Evolutionary conservation across 306 rosid genomes (phyloP).

Genomic region (Corylus heterophylla): DNA sequence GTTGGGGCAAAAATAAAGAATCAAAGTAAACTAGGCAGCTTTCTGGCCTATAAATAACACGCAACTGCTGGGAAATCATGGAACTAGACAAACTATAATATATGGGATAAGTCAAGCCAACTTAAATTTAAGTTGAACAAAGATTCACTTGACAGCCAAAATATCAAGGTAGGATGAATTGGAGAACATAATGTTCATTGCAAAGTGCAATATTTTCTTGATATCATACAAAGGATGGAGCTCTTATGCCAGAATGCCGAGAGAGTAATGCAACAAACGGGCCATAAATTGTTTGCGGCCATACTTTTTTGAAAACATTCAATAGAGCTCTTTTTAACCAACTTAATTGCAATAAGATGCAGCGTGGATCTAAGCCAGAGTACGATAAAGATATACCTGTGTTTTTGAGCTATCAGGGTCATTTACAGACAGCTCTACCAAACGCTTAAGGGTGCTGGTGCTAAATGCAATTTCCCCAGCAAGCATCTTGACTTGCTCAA

Average conservation of each 20-base stretch:
- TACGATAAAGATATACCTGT: constrained; percentile 54
- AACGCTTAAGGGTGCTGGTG: constrained; percentile 96
- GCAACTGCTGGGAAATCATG: background rate
- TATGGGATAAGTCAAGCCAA: background rate
- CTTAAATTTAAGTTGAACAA: background rate
- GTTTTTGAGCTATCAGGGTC: constrained; percentile 76
- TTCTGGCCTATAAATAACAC: background rate
- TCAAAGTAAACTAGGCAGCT: background rate
- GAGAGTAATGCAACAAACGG: background rate
- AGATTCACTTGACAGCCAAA: background rate
- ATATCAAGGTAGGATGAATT: background rate
- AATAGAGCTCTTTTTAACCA: constrained; percentile 8
- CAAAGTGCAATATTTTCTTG: background rate
- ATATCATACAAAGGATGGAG: background rate
- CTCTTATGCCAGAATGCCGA: background rate
- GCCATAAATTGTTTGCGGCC: background rate
- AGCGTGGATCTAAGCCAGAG: constrained; percentile 5
- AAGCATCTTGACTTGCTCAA: constrained; percentile 98
- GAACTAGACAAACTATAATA: background rate
- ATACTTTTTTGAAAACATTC: background rate
- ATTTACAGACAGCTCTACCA: constrained; percentile 81
- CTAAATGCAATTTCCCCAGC: constrained; percentile 96
- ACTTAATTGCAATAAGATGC: constrained; percentile 23
- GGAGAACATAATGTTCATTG: background rate
- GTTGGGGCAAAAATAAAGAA: background rate